These are phyloP conservation scores for Cercospora janseana DNA, from an alignment of 2,329 filamentous ascomycete genomes.

Conservation along the genomic window DNA sequence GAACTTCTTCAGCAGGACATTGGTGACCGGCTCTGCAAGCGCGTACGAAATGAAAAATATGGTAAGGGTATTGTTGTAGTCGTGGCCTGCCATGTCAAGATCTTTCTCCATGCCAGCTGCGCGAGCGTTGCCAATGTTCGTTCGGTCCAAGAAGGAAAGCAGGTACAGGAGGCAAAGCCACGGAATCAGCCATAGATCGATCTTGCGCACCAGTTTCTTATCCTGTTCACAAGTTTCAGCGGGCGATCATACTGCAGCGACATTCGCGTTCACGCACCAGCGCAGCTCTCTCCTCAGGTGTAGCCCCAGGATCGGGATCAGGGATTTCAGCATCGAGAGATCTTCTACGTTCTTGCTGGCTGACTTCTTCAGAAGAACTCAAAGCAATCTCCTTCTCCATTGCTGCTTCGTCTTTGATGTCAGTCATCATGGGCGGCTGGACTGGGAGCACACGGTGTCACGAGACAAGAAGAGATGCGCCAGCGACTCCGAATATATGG, in stretches of 20 bases:
- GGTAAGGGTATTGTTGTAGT: conserved; percentile 74
- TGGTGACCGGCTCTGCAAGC: conserved; percentile 74
- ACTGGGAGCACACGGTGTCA: conserved; percentile 1
- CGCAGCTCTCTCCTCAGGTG: conserved; percentile 14
- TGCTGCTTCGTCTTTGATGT: conserved; percentile 6
- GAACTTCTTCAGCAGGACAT: conserved; percentile 72
- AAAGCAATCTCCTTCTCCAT: conserved; percentile 13
- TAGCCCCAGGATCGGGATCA: conserved; percentile 20
- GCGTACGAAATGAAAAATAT: conserved; percentile 89
- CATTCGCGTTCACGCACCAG: conserved; percentile 2
- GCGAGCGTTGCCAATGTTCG: conserved; percentile 57
- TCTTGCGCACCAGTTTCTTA: conserved; percentile 47
- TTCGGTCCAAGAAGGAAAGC: conserved; percentile 58
- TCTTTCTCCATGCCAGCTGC: conserved; percentile 57
- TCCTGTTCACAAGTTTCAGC: conserved; percentile 44
- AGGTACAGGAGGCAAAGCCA: conserved; percentile 57
- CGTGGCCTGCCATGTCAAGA: conserved; percentile 59
- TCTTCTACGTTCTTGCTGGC: conserved; percentile 3
- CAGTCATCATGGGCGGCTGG: conserved; percentile 13
- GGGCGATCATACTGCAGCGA: not conserved
- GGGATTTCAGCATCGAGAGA: conserved; percentile 8
- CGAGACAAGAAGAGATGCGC: not conserved
- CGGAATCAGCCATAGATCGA: conserved; percentile 54
- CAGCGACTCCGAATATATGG: conserved; percentile 2
- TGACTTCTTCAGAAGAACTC: conserved; percentile 12